Evolutionary conservation across 2,329 filamentous ascomycete species (phyloP), one percentile per base, ranked within the genome.

Genomic region (Chrysoporthe puriensis): DNA sequence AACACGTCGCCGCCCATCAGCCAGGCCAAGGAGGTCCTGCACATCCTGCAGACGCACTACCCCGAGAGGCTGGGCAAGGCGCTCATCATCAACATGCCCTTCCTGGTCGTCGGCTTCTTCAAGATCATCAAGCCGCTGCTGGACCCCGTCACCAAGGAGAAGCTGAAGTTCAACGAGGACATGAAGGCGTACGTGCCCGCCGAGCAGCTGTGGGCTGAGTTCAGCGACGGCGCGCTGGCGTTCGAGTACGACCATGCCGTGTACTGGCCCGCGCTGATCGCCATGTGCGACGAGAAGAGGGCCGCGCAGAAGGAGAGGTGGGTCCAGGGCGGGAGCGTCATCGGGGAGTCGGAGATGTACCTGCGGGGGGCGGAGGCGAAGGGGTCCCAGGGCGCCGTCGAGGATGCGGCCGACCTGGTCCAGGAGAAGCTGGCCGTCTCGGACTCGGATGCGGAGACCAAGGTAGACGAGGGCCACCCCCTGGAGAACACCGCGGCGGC

Each of bases 111-210:
- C 79, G 92, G 92, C 62, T 99, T 99, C 85, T 97, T 98, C 86
- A 97, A 97, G 80, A 83, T 97, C 74, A 94, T 99, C 80, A 94
- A 89, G 4, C 94, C 95, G 50, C 97, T 99, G 80, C 97, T 99
- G 80, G 96, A 99, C 79, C 96, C 96, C 8, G 83, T 94, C 74
- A 99, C 96, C 11, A 89, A 92, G 68, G 90, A 96, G 76, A 99
- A 99, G 84, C 90, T 99, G 82, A 96, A 96, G 82, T 97, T 97
- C 85, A 97, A 98, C 83, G 94, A 97, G 78, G 91, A 96, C 76
- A 90, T 97, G 83, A 86, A 85, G 73, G 84, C 91, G 72, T 93
- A 94, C 77, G 91, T 99, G 26, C 94, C 94, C 5, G 80, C 89
- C 8, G 85, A 90, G 74, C 95, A 98, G 77, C 87, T 99, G 64